These are phyloP conservation scores for Wickerhamiella domercqiae DNA, from an alignment of 805 yeast species.

Conservation along the genomic window DNA sequence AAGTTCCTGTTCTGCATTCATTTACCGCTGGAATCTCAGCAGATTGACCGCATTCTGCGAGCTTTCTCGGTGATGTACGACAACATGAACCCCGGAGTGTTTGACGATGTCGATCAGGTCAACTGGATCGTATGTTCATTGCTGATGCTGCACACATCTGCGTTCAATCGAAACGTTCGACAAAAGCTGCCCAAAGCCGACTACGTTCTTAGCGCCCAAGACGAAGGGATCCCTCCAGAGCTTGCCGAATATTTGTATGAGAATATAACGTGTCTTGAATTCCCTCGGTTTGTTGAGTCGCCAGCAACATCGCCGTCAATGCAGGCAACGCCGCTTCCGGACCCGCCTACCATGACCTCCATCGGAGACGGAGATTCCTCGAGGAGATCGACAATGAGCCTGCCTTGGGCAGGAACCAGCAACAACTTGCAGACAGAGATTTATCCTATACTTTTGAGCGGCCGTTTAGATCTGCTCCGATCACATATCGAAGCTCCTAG, in stretches of 20 bases:
- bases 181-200: constrained; percentile 52
- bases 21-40: constrained; percentile 60
- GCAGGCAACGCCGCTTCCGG: not conserved
- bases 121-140: constrained; percentile 50
- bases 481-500: constrained; percentile 18
- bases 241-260: constrained; percentile 42
- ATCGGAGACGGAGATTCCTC: not conserved
- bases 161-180: constrained; percentile 50
- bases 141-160: constrained; percentile 60
- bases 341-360: not conserved
- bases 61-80: constrained; percentile 41
- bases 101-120: constrained; percentile 34
- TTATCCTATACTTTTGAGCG: constrained; percentile 24
- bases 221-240: constrained; percentile 24
- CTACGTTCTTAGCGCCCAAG: constrained; percentile 34
- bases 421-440: not conserved
- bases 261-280: constrained; percentile 47
- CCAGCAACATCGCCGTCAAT: not conserved
- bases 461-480: constrained; percentile 22
- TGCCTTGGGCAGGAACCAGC: not conserved
- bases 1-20: constrained; percentile 41
- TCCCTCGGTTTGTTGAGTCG: constrained; percentile 31
- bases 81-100: constrained; percentile 28
- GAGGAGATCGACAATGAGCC: not conserved
- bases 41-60: constrained; percentile 52